phyloP scores from a whole-genome alignment of 148 eudicot genomes.

The Rhododendron vialii region DNA sequence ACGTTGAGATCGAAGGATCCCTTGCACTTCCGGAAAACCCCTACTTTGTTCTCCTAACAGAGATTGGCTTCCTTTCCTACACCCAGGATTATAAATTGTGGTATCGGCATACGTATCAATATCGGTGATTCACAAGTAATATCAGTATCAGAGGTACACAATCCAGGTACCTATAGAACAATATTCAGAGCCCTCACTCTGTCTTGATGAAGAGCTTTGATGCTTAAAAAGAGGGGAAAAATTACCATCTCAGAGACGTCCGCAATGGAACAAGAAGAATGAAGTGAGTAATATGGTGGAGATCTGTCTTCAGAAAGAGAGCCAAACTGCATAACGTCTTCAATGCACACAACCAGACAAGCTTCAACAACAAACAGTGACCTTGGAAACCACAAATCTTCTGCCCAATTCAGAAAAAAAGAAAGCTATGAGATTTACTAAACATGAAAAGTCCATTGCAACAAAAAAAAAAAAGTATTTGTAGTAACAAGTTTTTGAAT shows the following conservation, averaged over 20 bases:
- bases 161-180: neutral
- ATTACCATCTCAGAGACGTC: slow-evolving; percentile 54
- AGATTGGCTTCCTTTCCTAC: neutral
- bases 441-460: neutral
- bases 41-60: neutral
- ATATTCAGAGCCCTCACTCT: neutral
- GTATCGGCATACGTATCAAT: neutral
- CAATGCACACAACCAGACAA: slow-evolving; percentile 55
- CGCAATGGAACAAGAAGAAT: slow-evolving; percentile 43
- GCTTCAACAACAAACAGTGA: slow-evolving; percentile 54
- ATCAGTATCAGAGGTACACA: neutral
- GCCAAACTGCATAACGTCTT: slow-evolving; percentile 46
- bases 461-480: neutral
- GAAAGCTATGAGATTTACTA: neutral
- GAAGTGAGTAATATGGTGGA: slow-evolving; percentile 42
- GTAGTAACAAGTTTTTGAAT: neutral
- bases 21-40: neutral
- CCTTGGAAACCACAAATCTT: slow-evolving; percentile 43
- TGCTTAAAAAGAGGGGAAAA: neutral
- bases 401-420: slow-evolving; percentile 24
- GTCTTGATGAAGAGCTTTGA: neutral
- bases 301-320: slow-evolving; percentile 22
- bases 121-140: neutral
- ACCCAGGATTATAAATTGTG: neutral
- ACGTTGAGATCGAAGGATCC: neutral